Evolutionary conservation across 2,329 filamentous ascomycete species (phyloP), one percentile per base, ranked within the genome.

Genomic region (Podosphaera xanthii): DNA sequence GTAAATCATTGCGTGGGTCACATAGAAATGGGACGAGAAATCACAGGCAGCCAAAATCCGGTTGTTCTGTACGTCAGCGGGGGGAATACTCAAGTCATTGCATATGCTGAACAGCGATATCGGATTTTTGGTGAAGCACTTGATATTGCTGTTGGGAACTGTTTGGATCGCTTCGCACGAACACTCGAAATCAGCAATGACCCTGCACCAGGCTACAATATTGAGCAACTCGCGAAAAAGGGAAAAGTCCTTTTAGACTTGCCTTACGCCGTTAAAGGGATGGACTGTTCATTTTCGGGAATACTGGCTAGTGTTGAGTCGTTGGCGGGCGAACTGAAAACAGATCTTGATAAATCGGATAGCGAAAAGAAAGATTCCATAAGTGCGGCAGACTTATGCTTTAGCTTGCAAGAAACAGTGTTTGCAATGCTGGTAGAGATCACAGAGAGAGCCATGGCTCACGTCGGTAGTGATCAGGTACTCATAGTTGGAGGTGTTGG

Each of bases 1-100:
- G 92, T 98, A 34, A 98, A 98, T 72, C 92, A 98, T 73, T 98
- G 92, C 71, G 87, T 98, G 55, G 92, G 92, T 50, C 92, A 98
- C 72, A 97, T 98, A 67, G 92, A 98, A 74, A 98, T 98, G 92
- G 92, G 92, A 38, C 80, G 92, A 57, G 79, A 86, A 61, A 95
- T 98, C 69, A 97, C 92, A 3, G 86, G 87, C 61, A 89, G 92
- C 14, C 74, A 79, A 33, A 91, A 98, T 72, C 92, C 92, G 0
- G 90, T 97, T 42, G 92, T 98, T 55, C 76, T 98, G 46, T 98
- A 98, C 72, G 92, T 97, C 48, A 88, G 82, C 31, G 92, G 92
- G 62, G 92, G 92, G 60, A 98, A 98, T 75, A 95, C 91, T 12
- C 91, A 98, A 73, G 91, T 97, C 34, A 97, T 97, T 64, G 92